Conservation (phyloP, 805 yeast genomes). For the Sungouiozyma intestinalis region DNA sequence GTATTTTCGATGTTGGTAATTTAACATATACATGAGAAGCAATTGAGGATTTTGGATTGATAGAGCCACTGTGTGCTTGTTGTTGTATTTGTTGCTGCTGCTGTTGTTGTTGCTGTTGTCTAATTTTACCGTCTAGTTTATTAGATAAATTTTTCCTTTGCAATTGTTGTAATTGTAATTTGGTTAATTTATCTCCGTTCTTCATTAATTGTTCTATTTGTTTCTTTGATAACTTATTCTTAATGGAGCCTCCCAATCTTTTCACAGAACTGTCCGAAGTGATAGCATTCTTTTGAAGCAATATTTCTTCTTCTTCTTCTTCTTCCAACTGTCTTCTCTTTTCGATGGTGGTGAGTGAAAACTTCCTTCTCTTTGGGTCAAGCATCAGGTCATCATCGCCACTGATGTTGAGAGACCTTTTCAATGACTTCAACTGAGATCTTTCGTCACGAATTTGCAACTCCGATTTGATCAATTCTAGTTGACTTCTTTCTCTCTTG, state of each 20-base stretch:
- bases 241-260: conserved; percentile 9
- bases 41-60: conserved; percentile 9
- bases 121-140: conserved; percentile 2
- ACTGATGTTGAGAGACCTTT: conserved; percentile 62
- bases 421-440: conserved; percentile 57
- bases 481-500: conserved; percentile 39
- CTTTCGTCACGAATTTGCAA: conserved; percentile 61
- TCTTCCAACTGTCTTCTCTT: conserved; percentile 10
- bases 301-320: conserved; percentile 6
- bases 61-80: conserved; percentile 1
- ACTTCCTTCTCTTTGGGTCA: conserved; percentile 58
- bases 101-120: conserved; percentile 5
- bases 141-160: conserved; percentile 6
- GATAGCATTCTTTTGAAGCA: conserved; percentile 7
- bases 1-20: conserved; percentile 82
- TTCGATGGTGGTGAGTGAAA: conserved; percentile 14
- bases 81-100: conserved; percentile 5
- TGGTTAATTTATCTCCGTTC: conserved; percentile 16
- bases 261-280: conserved; percentile 15
- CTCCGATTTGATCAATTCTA: conserved; percentile 54
- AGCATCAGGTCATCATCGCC: conserved; percentile 80
- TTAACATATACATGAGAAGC: conserved; percentile 68
- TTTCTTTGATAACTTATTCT: conserved; percentile 13
- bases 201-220: conserved; percentile 14
- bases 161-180: conserved; percentile 16